Base-by-base conservation (phyloP, 805 yeast genomes). In the Tetrapisispora namnaoensis region DNA sequence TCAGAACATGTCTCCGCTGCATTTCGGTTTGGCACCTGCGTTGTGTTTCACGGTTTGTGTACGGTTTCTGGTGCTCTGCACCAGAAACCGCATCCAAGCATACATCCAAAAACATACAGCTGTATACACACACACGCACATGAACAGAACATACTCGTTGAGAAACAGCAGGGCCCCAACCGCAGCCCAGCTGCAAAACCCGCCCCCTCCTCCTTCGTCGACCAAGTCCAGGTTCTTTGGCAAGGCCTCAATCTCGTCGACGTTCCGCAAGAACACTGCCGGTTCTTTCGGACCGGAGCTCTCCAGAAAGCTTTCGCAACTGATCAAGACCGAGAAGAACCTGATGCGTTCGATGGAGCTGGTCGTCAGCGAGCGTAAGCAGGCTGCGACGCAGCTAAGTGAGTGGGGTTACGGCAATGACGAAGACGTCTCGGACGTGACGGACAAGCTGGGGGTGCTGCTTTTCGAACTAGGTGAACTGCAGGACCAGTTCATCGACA, bases 321-420 rank as follows among this genome's bases (percentile, higher is more conserved):
- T 87, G 67, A 87, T 93, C 67, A 93, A 91, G 79, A 86, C 89
- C 78, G 99, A 91, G 76, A 93, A 93, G 79, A 86, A 86, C 70
- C 85, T 91, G 55, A 83, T 90, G 86, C 83, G 96, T 71, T 82
- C 95, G 53, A 77, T 93, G 63, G 98, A 93, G 75, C 76, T 87
- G 56, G 90, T 88, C 51, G 88, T 97, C 59, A 80, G 85, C 62
- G 98, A 93, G 76, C 82, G 97, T 70, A 83, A 90, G 69, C 90
- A 85, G 63, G 96, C 90, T 59, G 99, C 98, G 61, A 90, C 89
- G 76, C 98, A 91, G 76, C 79, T 91, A 68, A 89, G 97, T 35
- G 69, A 83, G 58, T 91, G 99, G 99, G 99, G 99, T 74, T 96
- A 86, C 70, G 95, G 85, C 66, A 89, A 90, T 67, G 98, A 91